Percentiles rank a stretch among this genome's conserved stretches.
phyloP scores from a whole-genome alignment of 176 grass and related monocot genomes.

The Thinopyrum elongatum region DNA sequence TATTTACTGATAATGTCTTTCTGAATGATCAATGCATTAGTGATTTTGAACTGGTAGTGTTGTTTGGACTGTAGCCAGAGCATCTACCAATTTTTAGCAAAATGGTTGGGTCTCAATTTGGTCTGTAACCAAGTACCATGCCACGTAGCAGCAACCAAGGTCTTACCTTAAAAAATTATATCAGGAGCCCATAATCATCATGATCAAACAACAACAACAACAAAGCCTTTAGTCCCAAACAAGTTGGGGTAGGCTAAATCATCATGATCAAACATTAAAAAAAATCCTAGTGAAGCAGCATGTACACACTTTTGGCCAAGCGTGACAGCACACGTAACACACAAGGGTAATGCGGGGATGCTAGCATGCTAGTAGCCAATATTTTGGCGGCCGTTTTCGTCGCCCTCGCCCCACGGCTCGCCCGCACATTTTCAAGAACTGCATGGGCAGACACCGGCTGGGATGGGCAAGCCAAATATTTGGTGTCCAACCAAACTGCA shows the following conservation, averaged over 20 bases:
- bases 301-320: not conserved
- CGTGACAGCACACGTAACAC: not conserved
- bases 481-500: not conserved
- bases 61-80: not conserved
- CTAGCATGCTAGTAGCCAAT: not conserved
- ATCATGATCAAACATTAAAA: not conserved
- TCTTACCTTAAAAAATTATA: not conserved
- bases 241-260: too few species aligned
- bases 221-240: too few species aligned
- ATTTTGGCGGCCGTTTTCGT: not conserved
- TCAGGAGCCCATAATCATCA: too few species aligned
- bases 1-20: not conserved
- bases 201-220: too few species aligned
- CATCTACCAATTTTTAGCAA: not conserved
- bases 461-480: not conserved
- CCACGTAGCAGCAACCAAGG: not conserved
- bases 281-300: not conserved
- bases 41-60: not conserved
- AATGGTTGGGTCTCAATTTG: not conserved
- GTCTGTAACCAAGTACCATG: not conserved
- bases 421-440: not conserved
- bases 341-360: not conserved
- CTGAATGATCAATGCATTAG: not conserved
- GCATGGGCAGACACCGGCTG: not conserved
- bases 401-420: too few species aligned